Evolutionary conservation across 495 filamentous ascomycete genomes (phyloP).

Genomic region (Penicillium waksmanii): DNA sequence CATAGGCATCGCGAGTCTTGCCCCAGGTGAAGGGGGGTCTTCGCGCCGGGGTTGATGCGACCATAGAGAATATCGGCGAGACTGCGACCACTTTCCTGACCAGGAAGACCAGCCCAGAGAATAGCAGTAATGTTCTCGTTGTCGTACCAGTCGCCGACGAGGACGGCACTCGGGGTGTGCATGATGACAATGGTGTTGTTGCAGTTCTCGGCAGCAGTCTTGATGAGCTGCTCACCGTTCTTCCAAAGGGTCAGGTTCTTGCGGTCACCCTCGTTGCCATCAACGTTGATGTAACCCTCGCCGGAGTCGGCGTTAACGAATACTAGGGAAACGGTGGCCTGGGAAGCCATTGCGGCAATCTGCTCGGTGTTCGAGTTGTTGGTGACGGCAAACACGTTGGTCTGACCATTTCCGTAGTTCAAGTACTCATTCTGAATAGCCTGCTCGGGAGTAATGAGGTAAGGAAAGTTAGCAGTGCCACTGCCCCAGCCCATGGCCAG

Average conservation of each 20-base stretch:
- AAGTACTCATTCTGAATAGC: conserved; percentile 78
- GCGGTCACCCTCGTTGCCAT: conserved; percentile 86
- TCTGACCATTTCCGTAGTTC: conserved; percentile 45
- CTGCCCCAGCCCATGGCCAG: conserved; percentile 95
- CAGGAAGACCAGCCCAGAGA: conserved; percentile 90
- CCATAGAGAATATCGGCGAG: conserved; percentile 92
- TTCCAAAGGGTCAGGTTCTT: conserved; percentile 93
- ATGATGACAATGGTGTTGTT: conserved; percentile 94
- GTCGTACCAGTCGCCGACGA: conserved; percentile 75
- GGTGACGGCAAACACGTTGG: conserved; percentile 69
- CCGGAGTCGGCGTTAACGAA: conserved; percentile 89
- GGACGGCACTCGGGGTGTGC: conserved; percentile 80
- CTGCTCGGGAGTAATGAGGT: conserved; percentile 83
- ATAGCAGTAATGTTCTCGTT: conserved; percentile 94
- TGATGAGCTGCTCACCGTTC: conserved; percentile 77
- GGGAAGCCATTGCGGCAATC: conserved; percentile 64
- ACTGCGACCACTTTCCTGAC: conserved; percentile 90
- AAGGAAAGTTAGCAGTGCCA: conserved; percentile 88
- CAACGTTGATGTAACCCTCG: conserved; percentile 83
- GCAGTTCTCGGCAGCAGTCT: conserved; percentile 73
- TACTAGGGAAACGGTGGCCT: conserved; percentile 75
- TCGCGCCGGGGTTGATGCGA: conserved; percentile 80
- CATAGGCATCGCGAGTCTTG: conserved; percentile 71
- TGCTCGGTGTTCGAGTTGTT: conserved; percentile 69
- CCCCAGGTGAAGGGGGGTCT: conserved; percentile 92